Base-by-base conservation (phyloP, 805 yeast species). In the Candida orba region DNA sequence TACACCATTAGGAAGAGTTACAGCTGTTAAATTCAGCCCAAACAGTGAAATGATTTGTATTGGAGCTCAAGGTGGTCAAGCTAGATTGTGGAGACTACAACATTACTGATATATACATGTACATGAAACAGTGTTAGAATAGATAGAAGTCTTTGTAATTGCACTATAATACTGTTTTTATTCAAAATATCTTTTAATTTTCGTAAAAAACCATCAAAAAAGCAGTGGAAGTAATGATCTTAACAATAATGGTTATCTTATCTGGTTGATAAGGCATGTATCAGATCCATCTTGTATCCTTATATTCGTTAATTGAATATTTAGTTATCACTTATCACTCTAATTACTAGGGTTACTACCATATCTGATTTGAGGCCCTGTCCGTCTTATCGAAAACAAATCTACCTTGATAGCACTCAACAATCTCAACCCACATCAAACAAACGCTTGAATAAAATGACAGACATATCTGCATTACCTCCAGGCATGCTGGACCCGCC, bases 1-100 rank as follows among this genome's bases (percentile, higher is more conserved):
- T 6, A 91, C 99, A 1, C 98, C 99, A 10, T 73, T 93, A 52
- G 99, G 99, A n/a, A 79, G 83, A 52, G 96, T 93, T 30, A 86
- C 96, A 0, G 65, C 81, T 15, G 82, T 79, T 3, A 76, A 79
- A 14, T 91, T 91, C 63, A 79, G 95, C 36, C 88, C 93, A 24
- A 77, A 78, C 49, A 78, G 81, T 46, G 93, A 87, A 63, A 78
- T 90, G 81, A 62, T 93, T 39, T 87, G 90, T 15, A 77, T 88
- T 1, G 99, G 96, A 49, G 91, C 90, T 56, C 95, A 87, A 56
- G 86, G 79, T 23, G 99, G 99, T 9, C 81, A 78, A 58, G 93
- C 83, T 8, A 79, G 98, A 52, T 70, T 93, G 44, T 93, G 96
- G 95, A 77, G 83, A 59, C 63, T 93, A 45, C 84, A 86, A 55